Evolutionary conservation across 2,329 filamentous ascomycete species (phyloP).

Genomic region (Aschersonia sp.): DNA sequence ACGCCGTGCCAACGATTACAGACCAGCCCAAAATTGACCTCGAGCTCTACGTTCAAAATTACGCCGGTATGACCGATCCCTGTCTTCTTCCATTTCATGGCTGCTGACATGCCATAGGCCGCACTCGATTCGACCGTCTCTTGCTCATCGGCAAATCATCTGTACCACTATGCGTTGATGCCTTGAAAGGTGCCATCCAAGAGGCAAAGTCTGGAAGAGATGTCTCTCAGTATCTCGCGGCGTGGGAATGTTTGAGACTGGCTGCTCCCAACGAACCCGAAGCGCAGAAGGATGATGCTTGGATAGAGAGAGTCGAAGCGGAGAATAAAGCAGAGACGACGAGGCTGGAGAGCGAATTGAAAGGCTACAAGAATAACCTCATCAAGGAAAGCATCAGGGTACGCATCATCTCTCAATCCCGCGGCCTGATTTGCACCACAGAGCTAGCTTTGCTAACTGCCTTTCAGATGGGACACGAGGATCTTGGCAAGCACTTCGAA

Average conservation of each 20-base stretch:
- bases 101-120: conserved; percentile 37
- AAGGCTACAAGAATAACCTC: conserved; percentile 89
- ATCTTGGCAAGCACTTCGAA: conserved; percentile 74
- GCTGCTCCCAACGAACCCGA: conserved; percentile 55
- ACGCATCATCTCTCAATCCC: conserved; percentile 6
- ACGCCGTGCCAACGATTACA: conserved; percentile 15
- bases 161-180: conserved; percentile 61
- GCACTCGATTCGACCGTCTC: conserved; percentile 69
- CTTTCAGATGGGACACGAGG: conserved; percentile 79
- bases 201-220: conserved; percentile 70
- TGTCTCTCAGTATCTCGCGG: conserved; percentile 53
- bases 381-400: conserved; percentile 95
- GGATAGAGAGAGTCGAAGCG: conserved; percentile 56
- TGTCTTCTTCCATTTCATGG: neutral
- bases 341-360: conserved; percentile 71
- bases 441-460: neutral
- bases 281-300: conserved; percentile 51
- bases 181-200: conserved; percentile 59
- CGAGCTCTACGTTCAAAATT: conserved; percentile 81
- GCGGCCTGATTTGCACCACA: too few relatives aligned
- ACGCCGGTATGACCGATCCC: conserved; percentile 46
- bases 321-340: conserved; percentile 55
- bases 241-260: conserved; percentile 48
- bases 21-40: conserved; percentile 80
- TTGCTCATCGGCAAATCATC: conserved; percentile 69